Base-by-base conservation (phyloP, 2,329 filamentous ascomycete genomes). In the Aciculosporium take region DNA sequence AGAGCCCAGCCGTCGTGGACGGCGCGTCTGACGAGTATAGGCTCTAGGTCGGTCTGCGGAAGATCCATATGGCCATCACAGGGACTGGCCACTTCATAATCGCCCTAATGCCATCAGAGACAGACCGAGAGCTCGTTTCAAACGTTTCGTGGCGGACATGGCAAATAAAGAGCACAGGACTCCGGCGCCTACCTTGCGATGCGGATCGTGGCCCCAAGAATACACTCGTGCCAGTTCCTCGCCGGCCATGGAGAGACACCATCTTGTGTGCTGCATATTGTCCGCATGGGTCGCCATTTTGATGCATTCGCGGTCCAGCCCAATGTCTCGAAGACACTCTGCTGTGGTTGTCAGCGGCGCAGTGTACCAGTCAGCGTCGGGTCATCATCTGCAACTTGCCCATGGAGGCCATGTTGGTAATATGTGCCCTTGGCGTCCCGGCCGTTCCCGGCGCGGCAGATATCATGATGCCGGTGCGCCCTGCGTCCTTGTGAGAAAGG, bases 391-490 rank as follows among this genome's bases (percentile, higher is more conserved):
- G 17, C 9, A 17, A 30, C 37, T 38, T n/a, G 15, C 63, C 62
- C 15, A 72, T 52, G 0, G 71, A 71, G 0, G 71, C 72, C 54
- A 69, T 70, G 51, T 77, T 79, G 33, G 69, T 76, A 42, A 77
- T 73, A 51, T 79, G 74, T 0, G 74, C 74, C 21, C 75, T 60
- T 1, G 75, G 75, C 1, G 72, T 76, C 43, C 71, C 59, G 1
- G 74, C 71, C 1, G 67, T 74, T 3, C 66, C 64, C 0, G 69
- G 54, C 0, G 67, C 64, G 2, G 62, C 51, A 6, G 65, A 64
- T 39, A 79, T 61, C 46, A 78, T 65, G 34, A 78, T 62, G 1
- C 75, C 75, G 24, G 57, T 68, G 4, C 71, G 53, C 2, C 63
- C 68, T 69, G n/a, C n/a, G n/a, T n/a, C n/a, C n/a, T n/a, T n/a